phyloP scores from a whole-genome alignment of 2,329 filamentous ascomycete species.

The Fusarium sp. region DNA sequence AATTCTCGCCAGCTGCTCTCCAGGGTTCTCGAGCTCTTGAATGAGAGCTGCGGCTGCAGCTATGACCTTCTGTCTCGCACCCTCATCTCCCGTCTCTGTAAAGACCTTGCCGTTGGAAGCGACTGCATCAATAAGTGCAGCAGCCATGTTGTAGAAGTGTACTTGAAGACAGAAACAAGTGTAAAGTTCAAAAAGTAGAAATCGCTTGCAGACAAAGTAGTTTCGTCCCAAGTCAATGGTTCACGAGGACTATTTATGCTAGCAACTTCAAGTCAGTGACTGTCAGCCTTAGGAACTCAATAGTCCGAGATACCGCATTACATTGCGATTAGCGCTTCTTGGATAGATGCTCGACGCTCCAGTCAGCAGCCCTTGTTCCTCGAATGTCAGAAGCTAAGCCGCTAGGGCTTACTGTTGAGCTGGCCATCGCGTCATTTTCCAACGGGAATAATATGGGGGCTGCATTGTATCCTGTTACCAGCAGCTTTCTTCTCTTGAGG shows the following conservation, averaged over 20 bases:
- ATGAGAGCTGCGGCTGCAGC: conserved; percentile 21
- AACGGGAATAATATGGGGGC: background rate
- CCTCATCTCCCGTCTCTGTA: conserved; percentile 10
- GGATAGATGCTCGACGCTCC: background rate
- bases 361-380: background rate
- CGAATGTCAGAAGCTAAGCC: background rate
- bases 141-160: conserved; percentile 1
- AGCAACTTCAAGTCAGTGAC: background rate
- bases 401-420: background rate
- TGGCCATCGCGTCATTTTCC: background rate
- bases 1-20: conserved; percentile 27
- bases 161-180: background rate
- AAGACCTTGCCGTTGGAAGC: conserved; percentile 16
- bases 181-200: background rate
- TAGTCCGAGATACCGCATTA: background rate
- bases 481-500: background rate
- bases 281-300: background rate
- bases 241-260: background rate
- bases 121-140: conserved; percentile 13
- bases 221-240: background rate
- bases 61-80: conserved; percentile 15
- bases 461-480: background rate
- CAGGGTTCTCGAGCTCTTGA: conserved; percentile 22
- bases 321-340: background rate
- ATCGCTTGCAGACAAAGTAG: background rate